Conservation (phyloP, 1,139 yeast species). For the Geotrichum macrosporum region DNA sequence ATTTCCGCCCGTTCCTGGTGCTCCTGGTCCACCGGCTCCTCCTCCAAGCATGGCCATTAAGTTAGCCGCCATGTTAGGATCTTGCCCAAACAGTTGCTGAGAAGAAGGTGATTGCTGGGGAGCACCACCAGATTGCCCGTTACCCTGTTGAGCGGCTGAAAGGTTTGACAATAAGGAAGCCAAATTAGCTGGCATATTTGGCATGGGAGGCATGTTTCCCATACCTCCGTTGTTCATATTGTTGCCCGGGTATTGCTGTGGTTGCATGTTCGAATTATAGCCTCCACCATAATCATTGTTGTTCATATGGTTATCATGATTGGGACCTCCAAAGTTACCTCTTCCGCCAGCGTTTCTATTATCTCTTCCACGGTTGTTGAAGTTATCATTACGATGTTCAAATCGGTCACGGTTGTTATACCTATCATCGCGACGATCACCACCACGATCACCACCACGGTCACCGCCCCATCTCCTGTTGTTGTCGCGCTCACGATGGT, state of each 20-base stretch:
- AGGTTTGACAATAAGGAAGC: slow-evolving; percentile 17
- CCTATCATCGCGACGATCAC: slow-evolving; percentile 12
- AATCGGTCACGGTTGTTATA: slow-evolving; percentile 9
- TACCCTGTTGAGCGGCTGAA: slow-evolving; percentile 14
- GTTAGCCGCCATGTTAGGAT: slow-evolving; percentile 20
- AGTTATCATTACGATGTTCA: slow-evolving; percentile 4
- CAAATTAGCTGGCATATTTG: slow-evolving; percentile 17
- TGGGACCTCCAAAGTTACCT: neutral
- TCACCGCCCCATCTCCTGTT: slow-evolving; percentile 8
- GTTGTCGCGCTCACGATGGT: slow-evolving; percentile 15
- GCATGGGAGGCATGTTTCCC: slow-evolving; percentile 5
- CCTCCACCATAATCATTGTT: slow-evolving; percentile 13
- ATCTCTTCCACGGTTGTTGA: slow-evolving; percentile 6
- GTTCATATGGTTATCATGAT: slow-evolving; percentile 6
- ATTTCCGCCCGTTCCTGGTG: neutral
- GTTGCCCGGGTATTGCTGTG: slow-evolving; percentile 10
- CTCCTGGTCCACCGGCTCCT: too few relatives aligned
- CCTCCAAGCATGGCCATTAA: slow-evolving; percentile 19
- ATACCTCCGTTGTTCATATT: slow-evolving; percentile 5
- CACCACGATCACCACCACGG: slow-evolving; percentile 10
- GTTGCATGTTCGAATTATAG: slow-evolving; percentile 20
- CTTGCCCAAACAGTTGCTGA: slow-evolving; percentile 14
- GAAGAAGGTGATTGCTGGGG: slow-evolving; percentile 3
- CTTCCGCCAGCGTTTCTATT: slow-evolving; percentile 10
- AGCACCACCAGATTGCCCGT: too few relatives aligned